phyloP scores from a whole-genome alignment of 2,329 filamentous ascomycete species.

The Coleophoma cylindrospora region DNA sequence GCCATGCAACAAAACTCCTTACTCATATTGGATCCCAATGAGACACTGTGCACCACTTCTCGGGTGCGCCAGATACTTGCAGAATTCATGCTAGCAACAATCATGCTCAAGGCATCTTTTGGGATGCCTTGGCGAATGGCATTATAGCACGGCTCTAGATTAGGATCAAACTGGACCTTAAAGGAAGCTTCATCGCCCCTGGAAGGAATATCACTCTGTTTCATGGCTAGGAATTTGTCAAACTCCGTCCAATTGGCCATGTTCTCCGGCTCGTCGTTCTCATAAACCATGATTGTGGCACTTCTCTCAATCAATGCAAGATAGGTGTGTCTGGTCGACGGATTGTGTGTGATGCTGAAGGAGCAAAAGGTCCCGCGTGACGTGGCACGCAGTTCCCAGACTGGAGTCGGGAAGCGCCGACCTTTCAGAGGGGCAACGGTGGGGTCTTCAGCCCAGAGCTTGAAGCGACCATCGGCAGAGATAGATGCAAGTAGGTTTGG shows the following conservation, averaged over 20 bases:
- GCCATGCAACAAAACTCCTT: conserved; percentile 83
- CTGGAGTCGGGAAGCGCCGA: conserved; percentile 71
- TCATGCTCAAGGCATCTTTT: conserved; percentile 70
- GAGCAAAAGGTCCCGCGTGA: conserved; percentile 55
- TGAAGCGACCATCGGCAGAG: conserved; percentile 83
- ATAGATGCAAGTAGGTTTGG: conserved; percentile 82
- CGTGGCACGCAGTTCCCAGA: conserved; percentile 26
- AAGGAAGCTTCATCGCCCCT: conserved; percentile 86
- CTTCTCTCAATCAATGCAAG: conserved; percentile 81
- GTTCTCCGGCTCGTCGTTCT: conserved; percentile 80
- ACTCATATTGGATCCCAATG: conserved; percentile 50
- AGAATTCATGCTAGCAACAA: conserved; percentile 79
- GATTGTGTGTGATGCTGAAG: conserved; percentile 78
- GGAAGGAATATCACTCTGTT: conserved; percentile 54
- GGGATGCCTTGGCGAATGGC: conserved; percentile 78
- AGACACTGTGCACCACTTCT: conserved; percentile 42
- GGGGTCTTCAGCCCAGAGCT: conserved; percentile 89
- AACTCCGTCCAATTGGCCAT: conserved; percentile 70
- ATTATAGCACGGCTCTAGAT: conserved; percentile 73
- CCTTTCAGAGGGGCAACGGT: conserved; percentile 69
- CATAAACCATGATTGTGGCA: conserved; percentile 73
- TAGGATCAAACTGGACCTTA: conserved; percentile 82
- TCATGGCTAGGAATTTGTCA: conserved; percentile 65
- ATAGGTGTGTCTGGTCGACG: conserved; percentile 76
- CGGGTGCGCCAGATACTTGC: conserved; percentile 80